phyloP scores from a whole-genome alignment of 352 stramenopile species.

The Blastocystis sp. region DNA sequence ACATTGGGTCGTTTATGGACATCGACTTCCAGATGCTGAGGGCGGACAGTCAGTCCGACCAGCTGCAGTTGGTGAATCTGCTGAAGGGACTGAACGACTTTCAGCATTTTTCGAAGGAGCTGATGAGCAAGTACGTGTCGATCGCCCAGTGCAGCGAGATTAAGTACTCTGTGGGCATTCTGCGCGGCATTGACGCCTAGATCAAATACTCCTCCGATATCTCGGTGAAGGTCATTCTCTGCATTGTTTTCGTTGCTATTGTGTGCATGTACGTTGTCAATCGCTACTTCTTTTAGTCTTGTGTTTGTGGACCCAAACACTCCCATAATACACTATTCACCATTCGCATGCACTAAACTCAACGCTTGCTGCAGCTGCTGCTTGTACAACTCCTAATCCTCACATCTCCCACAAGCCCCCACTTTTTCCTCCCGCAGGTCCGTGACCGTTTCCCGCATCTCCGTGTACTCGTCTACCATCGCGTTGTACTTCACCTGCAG shows the following conservation, averaged over 20 bases:
- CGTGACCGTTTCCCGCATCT: not conserved
- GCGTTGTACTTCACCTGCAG: conserved; percentile 10
- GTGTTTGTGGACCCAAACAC: not conserved
- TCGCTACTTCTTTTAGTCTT: not conserved
- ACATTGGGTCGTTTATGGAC: conserved; percentile 54
- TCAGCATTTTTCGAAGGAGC: not conserved
- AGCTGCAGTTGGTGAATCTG: not conserved
- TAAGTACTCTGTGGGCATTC: conserved; percentile 1
- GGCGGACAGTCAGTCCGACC: not conserved
- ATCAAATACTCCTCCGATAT: conserved; percentile 35
- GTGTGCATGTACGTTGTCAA: not conserved
- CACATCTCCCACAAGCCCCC: not conserved
- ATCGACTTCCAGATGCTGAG: conserved; percentile 53
- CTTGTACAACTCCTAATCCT: conserved; percentile 51
- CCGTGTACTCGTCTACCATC: conserved; percentile 38
- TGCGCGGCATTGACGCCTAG: not conserved
- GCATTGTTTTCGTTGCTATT: conserved; percentile 6
- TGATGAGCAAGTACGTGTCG: conserved; percentile 30
- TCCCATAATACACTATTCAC: not conserved
- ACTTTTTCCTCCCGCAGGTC: conserved; percentile 31
- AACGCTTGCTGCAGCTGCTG: conserved; percentile 44
- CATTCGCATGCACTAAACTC: not conserved
- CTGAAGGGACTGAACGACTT: conserved; percentile 20
- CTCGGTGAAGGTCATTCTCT: conserved; percentile 35
- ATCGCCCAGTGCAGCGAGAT: conserved; percentile 54